Evolutionary conservation across 768 basidiomycete species (phyloP).

Genomic region (Lanmaoa rubissima): DNA sequence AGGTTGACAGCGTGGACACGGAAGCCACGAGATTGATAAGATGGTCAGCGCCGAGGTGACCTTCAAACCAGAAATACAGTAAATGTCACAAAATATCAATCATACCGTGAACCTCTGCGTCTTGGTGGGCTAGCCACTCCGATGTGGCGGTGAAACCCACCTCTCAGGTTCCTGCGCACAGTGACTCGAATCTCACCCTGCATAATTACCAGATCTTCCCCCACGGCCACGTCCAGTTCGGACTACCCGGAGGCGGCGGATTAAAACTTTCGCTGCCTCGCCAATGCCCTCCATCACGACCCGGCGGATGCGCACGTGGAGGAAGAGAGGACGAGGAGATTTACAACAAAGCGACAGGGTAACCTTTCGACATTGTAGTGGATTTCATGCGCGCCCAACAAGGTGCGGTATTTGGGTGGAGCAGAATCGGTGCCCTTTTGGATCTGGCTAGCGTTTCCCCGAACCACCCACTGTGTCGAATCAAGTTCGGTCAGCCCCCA

Average conservation of each 20-base stretch:
- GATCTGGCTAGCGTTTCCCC: too few species aligned
- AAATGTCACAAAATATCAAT: conserved; percentile 17
- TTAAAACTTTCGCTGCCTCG: conserved; percentile 48
- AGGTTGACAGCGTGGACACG: too few species aligned
- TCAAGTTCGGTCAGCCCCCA: too few species aligned
- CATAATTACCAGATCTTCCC: conserved; percentile 34
- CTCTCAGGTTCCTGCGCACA: conserved; percentile 43
- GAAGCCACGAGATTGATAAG: too few species aligned
- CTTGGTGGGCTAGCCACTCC: conserved; percentile 45
- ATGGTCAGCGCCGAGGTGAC: too few species aligned
- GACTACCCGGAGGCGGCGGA: conserved; percentile 38
- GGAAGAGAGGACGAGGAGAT: too few species aligned
- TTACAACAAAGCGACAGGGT: too few species aligned
- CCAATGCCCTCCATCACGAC: conserved; percentile 69
- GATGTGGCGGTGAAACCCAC: conserved; percentile 49
- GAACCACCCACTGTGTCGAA: too few species aligned
- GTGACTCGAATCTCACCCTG: conserved; percentile 36
- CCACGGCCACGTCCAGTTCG: conserved; percentile 43
- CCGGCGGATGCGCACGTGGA: conserved; percentile 33
- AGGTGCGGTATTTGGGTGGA: too few species aligned
- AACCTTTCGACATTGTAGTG: too few species aligned
- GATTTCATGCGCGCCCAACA: too few species aligned
- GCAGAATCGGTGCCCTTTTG: too few species aligned
- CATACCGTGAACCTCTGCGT: conserved; percentile 34
- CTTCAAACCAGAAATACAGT: neutral